Base-by-base conservation (phyloP, 2,329 filamentous ascomycete genomes). In the Cyclaneusma minus region DNA sequence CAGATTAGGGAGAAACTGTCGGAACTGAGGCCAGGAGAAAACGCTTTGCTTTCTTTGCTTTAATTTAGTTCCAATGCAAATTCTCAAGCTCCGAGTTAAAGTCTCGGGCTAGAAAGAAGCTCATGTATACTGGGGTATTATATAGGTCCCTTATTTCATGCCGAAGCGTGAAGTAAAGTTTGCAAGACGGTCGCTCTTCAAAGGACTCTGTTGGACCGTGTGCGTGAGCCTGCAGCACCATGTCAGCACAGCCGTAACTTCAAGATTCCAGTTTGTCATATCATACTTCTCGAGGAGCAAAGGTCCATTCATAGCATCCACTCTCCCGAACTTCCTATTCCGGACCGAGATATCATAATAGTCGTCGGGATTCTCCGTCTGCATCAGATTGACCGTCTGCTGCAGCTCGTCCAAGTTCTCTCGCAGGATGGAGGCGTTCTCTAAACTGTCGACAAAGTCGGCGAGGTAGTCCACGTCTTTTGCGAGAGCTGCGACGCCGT, bases 281-380 rank as follows among this genome's bases (percentile, higher is more conserved):
- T 42, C 62, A 37, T 64, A 82, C 79, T 98, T 98, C 56, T 95
- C 87, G n/a, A 98, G 53, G 34, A 98, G 49, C 21, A 82, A 61
- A 0, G 85, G 83, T 0, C 87, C 89, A 47, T 91, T 91, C 48
- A 91, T 62, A 27, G 82, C 79, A 53, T 95, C 83, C 17, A 98
- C 91, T 28, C 83, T 75, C 10, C 84, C 80, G 47, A 93, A 98
- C 48, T 93, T 91, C 56, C 80, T 85, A 54, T 94, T 93, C 27
- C 84, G 63, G 9, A 77, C 80, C 4, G 77, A 79, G 25, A 89
- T 77, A 46, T 98, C 89, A 49, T 89, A 98, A 51, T 93, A 98
- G 50, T 95, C 87, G 37, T 95, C 85, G n/a, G 82, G 71, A 41
- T 92, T 92, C 21, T 92, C 83, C 2, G 68, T 69, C 44, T 81